Conservation (phyloP, 163 green algal genomes). For the Volvox carteri region DNA sequence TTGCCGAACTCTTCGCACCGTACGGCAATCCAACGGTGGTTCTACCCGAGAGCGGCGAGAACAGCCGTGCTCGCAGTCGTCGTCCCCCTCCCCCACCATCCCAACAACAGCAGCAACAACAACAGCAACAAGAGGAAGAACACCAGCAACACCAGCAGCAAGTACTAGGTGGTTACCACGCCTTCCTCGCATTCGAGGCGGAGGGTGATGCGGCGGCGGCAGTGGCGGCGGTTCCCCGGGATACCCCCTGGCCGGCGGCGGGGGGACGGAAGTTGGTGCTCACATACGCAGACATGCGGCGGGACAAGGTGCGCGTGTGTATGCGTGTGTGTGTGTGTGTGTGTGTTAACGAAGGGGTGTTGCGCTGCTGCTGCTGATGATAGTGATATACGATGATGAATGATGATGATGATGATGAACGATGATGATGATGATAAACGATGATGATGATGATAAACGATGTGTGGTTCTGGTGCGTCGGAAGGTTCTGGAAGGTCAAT, state of each 20-base stretch:
- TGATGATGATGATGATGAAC: too few relatives aligned
- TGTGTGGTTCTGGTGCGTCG: too few relatives aligned
- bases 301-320: constrained; percentile 55
- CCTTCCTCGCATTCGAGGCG: constrained; percentile 19
- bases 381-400: too few relatives aligned
- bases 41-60: neutral
- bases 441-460: too few relatives aligned
- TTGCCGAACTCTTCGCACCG: constrained; percentile 32
- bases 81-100: neutral
- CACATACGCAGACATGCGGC: constrained; percentile 24
- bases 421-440: too few relatives aligned
- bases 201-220: constrained; percentile 38
- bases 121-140: neutral
- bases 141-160: neutral
- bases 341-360: too few relatives aligned
- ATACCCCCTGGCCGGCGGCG: constrained; percentile 16
- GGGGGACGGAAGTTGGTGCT: constrained; percentile 26
- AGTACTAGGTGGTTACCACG: neutral
- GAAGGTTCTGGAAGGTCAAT: too few relatives aligned
- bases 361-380: too few relatives aligned
- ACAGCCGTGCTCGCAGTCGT: too few relatives aligned
- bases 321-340: too few relatives aligned
- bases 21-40: constrained; percentile 28
- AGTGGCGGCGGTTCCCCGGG: constrained; percentile 25
- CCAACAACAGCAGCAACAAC: neutral